Evolutionary conservation across 805 yeast species (phyloP), one percentile per base, ranked within the genome.

Genomic region (Candida insectalens): DNA sequence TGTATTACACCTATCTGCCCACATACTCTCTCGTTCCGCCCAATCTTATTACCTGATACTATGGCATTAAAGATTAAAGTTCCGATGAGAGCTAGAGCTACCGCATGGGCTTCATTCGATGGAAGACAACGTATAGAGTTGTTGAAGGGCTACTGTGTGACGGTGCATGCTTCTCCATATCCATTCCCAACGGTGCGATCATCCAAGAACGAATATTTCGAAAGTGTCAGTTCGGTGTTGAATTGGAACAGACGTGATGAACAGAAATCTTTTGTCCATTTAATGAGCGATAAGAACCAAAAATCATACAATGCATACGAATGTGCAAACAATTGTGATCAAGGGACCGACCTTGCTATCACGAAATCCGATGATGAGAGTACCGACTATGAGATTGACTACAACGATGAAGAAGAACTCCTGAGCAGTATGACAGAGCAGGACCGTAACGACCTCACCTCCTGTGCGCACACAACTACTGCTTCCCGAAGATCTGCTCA

Each of bases 61-160:
- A 84, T 88, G 88, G 65, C 71, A 18, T 60, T 89, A 38, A 79
- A 74, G 46, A 81, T 89, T 4, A 81, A 80, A 47, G 94, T 87
- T 3, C 95, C 97, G 0, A 35, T 51, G 3, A 60, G 75, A 35
- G 79, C 95, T 28, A 62, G 98, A 34, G 75, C 92, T 4, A 83
- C 95, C 0, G 96, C 97, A 0, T 92, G 95, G 94, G 94, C 94
- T 1, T 79, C 96, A 2, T 92, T 92, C 53, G 98, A 92, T 57
- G 98, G 98, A 9, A 77, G 92, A 45, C 76, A 77, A 16, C 64
- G 97, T 27, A 79, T 85, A 4, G 95, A 92, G 53, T 59, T 92
- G 30, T 57, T 63, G 22, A 75, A 74, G 36, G 96, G 97, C 6
- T 92, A 85, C 53, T 87, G 83, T 47, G 83, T 92, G 22, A 74